Evolutionary conservation across 1,139 yeast species (phyloP).

Genomic region (Lodderomyces metapsilosis): DNA sequence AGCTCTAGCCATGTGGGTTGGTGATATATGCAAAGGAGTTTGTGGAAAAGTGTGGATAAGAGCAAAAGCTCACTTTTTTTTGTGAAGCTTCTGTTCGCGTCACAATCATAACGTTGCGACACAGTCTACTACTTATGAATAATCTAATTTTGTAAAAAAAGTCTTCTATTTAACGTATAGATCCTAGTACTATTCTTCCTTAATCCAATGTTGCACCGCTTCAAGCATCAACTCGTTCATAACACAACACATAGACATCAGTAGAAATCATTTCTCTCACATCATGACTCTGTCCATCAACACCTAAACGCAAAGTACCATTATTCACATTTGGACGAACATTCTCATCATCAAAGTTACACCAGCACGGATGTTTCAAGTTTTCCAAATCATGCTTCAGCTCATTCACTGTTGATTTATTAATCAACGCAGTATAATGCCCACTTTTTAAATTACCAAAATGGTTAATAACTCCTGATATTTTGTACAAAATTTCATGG

Average conservation of each 20-base stretch:
- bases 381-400: slow-evolving; percentile 20
- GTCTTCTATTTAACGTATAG: neutral
- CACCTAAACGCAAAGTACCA: slow-evolving; percentile 30
- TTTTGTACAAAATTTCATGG: slow-evolving; percentile 46
- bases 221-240: slow-evolving; percentile 31
- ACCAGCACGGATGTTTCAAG: slow-evolving; percentile 49
- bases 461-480: slow-evolving; percentile 67
- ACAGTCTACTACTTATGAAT: too few relatives aligned
- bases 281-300: slow-evolving; percentile 19
- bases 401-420: slow-evolving; percentile 42
- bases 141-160: too few relatives aligned
- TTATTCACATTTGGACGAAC: slow-evolving; percentile 50
- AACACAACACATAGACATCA: slow-evolving; percentile 74
- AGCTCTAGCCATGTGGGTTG: slow-evolving; percentile 41
- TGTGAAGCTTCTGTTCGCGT: too few relatives aligned
- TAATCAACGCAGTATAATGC: slow-evolving; percentile 68
- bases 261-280: slow-evolving; percentile 43
- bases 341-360: slow-evolving; percentile 69
- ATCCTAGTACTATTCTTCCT: neutral
- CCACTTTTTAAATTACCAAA: slow-evolving; percentile 71
- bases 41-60: too few relatives aligned
- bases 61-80: too few relatives aligned
- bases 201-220: neutral
- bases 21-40: too few relatives aligned
- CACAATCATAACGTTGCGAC: too few relatives aligned